Conservation (phyloP, 371 early-diverging fungal genomes). For the Haplosporangium sp. region DNA sequence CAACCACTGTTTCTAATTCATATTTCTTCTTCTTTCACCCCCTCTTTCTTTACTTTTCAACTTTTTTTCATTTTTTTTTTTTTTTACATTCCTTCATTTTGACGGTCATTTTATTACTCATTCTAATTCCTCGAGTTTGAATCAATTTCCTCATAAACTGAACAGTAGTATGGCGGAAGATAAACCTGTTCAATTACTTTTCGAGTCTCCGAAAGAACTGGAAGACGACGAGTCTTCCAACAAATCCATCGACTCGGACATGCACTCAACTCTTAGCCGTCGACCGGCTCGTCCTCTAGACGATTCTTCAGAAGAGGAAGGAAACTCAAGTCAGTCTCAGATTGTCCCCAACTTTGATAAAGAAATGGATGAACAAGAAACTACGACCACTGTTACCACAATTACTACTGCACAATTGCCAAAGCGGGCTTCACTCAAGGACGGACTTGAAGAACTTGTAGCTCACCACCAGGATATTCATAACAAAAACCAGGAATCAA, state of each 20-base stretch:
- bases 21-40: neutral
- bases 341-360: neutral
- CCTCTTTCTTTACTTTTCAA: neutral
- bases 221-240: neutral
- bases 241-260: conserved; percentile 28
- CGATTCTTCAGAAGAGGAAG: conserved; percentile 30
- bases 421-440: conserved; percentile 16
- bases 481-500: conserved; percentile 5
- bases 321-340: neutral
- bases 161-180: conserved; percentile 19
- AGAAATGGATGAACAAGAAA: conserved; percentile 13
- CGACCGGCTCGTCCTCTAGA: conserved; percentile 18
- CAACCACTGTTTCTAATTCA: neutral
- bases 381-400: conserved; percentile 25
- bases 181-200: conserved; percentile 12
- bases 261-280: conserved; percentile 3
- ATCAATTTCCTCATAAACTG: neutral
- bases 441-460: conserved; percentile 10
- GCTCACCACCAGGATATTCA: conserved; percentile 32
- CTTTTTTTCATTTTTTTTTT: conserved; percentile 1
- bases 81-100: neutral
- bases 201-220: conserved; percentile 26
- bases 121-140: neutral
- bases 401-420: conserved; percentile 19
- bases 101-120: neutral